Evolutionary conservation across 78 protist genomes (phyloP), one percentile per base, ranked within the genome.

Genomic region (Dictyostelium citrinum): DNA sequence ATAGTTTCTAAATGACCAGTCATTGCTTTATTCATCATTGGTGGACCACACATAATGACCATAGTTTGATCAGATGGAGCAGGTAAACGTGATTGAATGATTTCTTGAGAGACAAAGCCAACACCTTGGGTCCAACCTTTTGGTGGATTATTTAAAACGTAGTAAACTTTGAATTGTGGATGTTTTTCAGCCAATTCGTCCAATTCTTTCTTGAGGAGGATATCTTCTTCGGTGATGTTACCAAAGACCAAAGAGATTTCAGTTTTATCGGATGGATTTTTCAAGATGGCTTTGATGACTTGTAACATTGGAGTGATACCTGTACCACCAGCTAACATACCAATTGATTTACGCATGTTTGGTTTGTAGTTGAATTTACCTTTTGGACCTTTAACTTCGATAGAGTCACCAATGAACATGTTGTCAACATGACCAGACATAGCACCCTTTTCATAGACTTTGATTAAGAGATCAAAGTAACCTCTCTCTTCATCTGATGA

Each of bases 301-400:
- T 97, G 98, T 82, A 60, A 90, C 96, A 94, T 90, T 74, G 98
- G 98, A 20, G 98, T 96, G 84, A 97, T 95, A 81, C 98, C 98
- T 0, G 97, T 90, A 58, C 98, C 98, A 64, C 98, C 98, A 20
- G 95, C 82, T 22, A 97, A 81, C 93, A 97, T 77, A 49, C 97
- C 97, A 31, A 97, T 41, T 49, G 17, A 14, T 78, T 70, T 90
- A 77, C 37, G 60, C 83, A 68, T 64, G 80, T 90, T 82, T 14
- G 70, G 61, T 33, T 31, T 8, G 85, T 83, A 90, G 75, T 74
- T 27, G 70, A 97, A 78, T 82, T 72, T 51, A 60, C 90, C 91
- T 77, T 88, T 76, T 55, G 98, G 98, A 11, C 98, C 98, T 61
- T 84, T 76, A 76, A 96, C 77, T 17, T 81, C 91, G 58, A 96